A percentile compares a stretch with the other conserved stretches of the same genome.
phyloP scores from a whole-genome alignment of 2,329 filamentous ascomycete species.

The Ramularia endophylla region DNA sequence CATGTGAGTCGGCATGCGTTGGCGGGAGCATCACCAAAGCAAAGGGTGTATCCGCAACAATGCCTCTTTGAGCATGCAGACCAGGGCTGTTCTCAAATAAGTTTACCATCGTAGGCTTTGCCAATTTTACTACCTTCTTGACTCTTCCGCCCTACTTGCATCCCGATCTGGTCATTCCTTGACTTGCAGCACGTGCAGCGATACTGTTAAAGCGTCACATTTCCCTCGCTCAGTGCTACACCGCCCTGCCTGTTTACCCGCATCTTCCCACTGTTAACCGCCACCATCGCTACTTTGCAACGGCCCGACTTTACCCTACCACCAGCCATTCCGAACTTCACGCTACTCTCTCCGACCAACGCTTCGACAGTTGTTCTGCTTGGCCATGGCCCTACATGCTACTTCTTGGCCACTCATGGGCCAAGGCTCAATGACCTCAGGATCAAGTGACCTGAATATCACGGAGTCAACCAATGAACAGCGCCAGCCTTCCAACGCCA shows the following conservation, averaged over 20 bases:
- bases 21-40: slow-evolving; percentile 20
- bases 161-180: slow-evolving; percentile 2
- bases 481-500: slow-evolving; percentile 15
- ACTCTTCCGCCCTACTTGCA: slow-evolving; percentile 9
- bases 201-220: slow-evolving; percentile 14
- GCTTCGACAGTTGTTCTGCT: slow-evolving; percentile 2
- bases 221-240: slow-evolving; percentile 20
- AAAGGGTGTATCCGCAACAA: slow-evolving; percentile 24
- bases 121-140: slow-evolving; percentile 11
- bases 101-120: slow-evolving; percentile 19
- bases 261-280: slow-evolving; percentile 1
- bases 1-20: slow-evolving; percentile 25
- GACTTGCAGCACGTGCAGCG: slow-evolving; percentile 11
- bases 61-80: slow-evolving; percentile 20
- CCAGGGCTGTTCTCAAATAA: slow-evolving; percentile 23
- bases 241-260: slow-evolving; percentile 17
- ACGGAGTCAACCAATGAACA: slow-evolving; percentile 13
- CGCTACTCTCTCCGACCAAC: not conserved
- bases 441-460: slow-evolving; percentile 15
- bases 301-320: not conserved
- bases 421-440: slow-evolving; percentile 10
- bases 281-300: not conserved
- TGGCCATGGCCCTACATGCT: slow-evolving; percentile 13
- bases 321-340: too few species aligned
- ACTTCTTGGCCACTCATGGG: slow-evolving; percentile 12